Evolutionary conservation across 768 basidiomycete genomes (phyloP), one percentile per base, ranked within the genome.

Genomic region (Hydnum rufescens): DNA sequence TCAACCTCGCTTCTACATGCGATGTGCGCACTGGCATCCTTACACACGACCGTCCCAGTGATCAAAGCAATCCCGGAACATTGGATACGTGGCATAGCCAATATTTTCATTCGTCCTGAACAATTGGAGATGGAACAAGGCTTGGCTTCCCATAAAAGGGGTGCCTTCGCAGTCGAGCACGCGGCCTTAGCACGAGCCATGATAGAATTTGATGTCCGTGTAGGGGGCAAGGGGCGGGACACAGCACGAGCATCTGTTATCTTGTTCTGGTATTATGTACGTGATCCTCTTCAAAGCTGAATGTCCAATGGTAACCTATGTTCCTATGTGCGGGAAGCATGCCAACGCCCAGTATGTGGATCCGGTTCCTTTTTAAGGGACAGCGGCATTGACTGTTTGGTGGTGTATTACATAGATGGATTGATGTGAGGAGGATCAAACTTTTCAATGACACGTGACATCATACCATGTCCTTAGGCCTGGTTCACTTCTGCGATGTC

Each of bases 11-110:
- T 56, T 26, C 49, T 56, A 19, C 55, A 56, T 44, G 55, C 55
- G 8, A 56, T 56, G 25, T 51, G 55, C 22, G 54, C 55, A 13
- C 51, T 56, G 28, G 46, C 55, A 6, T 55, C 55, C 8, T 19
- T 56, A 16, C 55, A 56, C 19, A 47, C 55, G 2, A 44, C 55
- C 19, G 32, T 50, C 5, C 39, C 55, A 19, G 39, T 48, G 28
- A 16, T 18, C 28, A 13, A 32, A 50, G 29, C 49, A 16, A 6
- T 28, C 18, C 28, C 26, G 29, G 28, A 28, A 31, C 26, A 6
- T 16, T 18, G 8, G 49, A 8, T 13, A 8, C 8, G 44, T 13
- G 13, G 16, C 26, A 8, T 8, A 13, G 13, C 8, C 1, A 25
- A 47, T 8, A 13, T 8, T 26, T 47, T 47, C 26, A 47, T 26